Percentiles rank a stretch among this genome's conserved stretches.
These are phyloP conservation scores for Tetramitus jugosus DNA, from an alignment of 208 protist species.

Conservation along the genomic window DNA sequence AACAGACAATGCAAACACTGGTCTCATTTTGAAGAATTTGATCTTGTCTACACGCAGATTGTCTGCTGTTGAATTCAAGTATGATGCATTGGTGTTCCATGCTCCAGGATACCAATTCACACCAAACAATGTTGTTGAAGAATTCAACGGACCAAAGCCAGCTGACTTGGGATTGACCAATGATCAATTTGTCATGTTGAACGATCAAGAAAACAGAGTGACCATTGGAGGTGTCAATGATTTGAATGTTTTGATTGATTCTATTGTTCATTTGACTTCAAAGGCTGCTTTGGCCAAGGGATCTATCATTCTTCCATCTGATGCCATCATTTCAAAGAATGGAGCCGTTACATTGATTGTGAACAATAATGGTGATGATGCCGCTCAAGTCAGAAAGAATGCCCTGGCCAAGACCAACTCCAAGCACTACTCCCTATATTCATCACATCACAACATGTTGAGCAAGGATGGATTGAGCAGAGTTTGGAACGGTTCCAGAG, in stretches of 20 bases:
- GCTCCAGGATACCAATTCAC: slow-evolving; percentile 69
- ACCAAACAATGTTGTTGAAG: slow-evolving; percentile 67
- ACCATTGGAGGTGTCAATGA: background rate
- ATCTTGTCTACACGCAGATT: background rate
- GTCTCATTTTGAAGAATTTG: slow-evolving; percentile 13
- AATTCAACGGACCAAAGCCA: slow-evolving; percentile 72
- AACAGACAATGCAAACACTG: background rate
- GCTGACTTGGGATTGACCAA: slow-evolving; percentile 58
- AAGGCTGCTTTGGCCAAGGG: background rate
- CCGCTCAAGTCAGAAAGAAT: too few relatives aligned
- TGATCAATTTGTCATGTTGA: slow-evolving; percentile 61
- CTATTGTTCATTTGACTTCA: background rate
- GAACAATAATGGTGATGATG: background rate
- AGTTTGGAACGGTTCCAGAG: background rate
- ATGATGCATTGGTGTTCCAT: slow-evolving; percentile 68
- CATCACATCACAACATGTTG: background rate
- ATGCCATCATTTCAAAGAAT: background rate
- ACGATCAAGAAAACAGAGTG: slow-evolving; percentile 75
- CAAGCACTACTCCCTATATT: too few relatives aligned
- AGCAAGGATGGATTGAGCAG: background rate
- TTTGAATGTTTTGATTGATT: background rate
- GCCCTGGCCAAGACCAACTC: background rate
- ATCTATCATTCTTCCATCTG: background rate
- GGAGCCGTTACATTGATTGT: background rate
- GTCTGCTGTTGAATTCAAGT: slow-evolving; percentile 25